These are phyloP conservation scores for Silene conica DNA, from an alignment of 148 eudicot genomes.

Conservation along the genomic window DNA sequence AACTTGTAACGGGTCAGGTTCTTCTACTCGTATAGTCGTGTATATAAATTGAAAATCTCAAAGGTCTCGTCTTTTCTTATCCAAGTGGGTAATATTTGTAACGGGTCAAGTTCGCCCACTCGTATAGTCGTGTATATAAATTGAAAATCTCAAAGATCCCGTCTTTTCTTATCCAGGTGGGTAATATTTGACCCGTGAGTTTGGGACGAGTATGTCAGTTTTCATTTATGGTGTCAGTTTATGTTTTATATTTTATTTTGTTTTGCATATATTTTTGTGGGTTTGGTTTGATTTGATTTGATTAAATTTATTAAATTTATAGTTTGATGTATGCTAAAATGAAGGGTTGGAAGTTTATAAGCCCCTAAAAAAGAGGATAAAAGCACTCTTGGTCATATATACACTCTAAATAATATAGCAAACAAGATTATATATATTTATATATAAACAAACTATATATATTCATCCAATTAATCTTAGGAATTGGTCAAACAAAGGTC, in stretches of 20 bases:
- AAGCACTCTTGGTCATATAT: slow-evolving; percentile 23
- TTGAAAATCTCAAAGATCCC: no score
- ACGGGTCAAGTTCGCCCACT: no score
- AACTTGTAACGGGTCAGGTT: no score
- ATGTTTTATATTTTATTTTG: background rate
- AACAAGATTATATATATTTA: background rate
- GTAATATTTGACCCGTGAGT: no score
- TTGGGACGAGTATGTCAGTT: background rate
- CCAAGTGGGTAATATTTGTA: no score
- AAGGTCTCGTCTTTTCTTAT: no score
- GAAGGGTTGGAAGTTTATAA: slow-evolving; percentile 25
- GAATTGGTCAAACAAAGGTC: slow-evolving; percentile 41
- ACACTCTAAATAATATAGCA: slow-evolving; percentile 4
- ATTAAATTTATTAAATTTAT: slow-evolving; percentile 4
- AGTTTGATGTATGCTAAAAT: slow-evolving; percentile 10
- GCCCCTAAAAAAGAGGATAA: slow-evolving; percentile 41
- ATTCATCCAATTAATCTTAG: slow-evolving; percentile 18
- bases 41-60: no score
- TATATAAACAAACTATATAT: slow-evolving; percentile 14
- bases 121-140: no score
- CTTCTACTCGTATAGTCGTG: no score
- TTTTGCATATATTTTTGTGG: slow-evolving; percentile 15
- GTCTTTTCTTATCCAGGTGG: no score
- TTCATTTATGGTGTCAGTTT: background rate
- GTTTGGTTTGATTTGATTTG: no score